Evolutionary conservation across 352 stramenopile genomes (phyloP), one percentile per base, ranked within the genome.

Genomic region (Phytopythium montanum): DNA sequence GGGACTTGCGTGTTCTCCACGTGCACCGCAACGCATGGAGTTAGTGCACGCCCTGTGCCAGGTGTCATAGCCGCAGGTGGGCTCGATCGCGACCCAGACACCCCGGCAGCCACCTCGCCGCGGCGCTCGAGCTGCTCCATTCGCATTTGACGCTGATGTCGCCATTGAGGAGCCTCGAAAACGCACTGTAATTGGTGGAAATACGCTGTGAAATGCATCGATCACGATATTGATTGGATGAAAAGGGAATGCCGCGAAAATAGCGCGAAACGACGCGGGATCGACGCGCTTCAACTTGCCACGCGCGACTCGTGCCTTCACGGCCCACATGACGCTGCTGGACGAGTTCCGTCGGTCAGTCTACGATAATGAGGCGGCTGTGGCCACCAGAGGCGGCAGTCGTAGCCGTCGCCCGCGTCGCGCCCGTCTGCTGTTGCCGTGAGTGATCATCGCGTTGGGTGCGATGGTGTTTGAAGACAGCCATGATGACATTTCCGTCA

Each of bases 331-430:
- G 80, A 90, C 78, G 41, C 73, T 90, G 58, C 61, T 90, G 23
- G 78, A 87, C 41, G 74, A 87, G 23, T 88, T 86, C 53, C 80
- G 74, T 2, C 76, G 74, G 48, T 72, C 74, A 0, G 64, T 86
- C 28, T 77, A 87, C 46, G 72, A 50, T n/a, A 59, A 34, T 21
- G 50, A 60, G n/a, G 64, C 48, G 49, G 56, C 63, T 13, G 70
- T 69, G 21, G 58, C 75, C 49, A 13, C 26, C 65, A 71, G 44
- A 25, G 68, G 18, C 68, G 41, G 60, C 51, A 48, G 58, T 64
- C 16, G 61, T 71, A 29, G 62, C 73, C n/a, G 42, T 29, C 42
- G 42, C 3, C 42, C 42, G 7, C 42, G 42, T 38, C 65, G 69
- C 39, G 57, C 64, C 19, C 72, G 64, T 23, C 62, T 79, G 29